Conservation (phyloP, 768 basidiomycete species). For the Russula compacta region DNA sequence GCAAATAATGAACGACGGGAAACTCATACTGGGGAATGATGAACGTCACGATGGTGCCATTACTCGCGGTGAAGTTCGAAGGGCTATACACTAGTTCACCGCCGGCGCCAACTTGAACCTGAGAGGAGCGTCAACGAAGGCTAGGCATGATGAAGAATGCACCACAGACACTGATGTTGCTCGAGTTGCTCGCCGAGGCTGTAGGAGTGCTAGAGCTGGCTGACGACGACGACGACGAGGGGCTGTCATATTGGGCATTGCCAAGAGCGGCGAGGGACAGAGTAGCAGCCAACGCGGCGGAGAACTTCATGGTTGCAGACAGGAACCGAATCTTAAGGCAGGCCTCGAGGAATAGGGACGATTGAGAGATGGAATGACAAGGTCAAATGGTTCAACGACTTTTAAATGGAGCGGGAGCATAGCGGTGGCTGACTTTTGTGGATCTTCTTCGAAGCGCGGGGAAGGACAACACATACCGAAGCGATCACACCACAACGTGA, state of each 20-base stretch:
- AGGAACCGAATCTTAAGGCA: background rate
- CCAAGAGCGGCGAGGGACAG: constrained; percentile 28
- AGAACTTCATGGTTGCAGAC: constrained; percentile 27
- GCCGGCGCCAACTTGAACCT: constrained; percentile 39
- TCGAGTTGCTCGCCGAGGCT: constrained; percentile 20
- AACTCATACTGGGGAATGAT: constrained; percentile 37
- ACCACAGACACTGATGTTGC: constrained; percentile 16
- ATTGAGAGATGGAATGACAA: background rate
- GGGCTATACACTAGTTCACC: constrained; percentile 37
- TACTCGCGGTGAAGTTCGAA: constrained; percentile 36
- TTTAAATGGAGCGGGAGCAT: background rate
- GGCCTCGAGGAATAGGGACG: background rate
- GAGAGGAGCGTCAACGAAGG: background rate
- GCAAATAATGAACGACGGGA: background rate
- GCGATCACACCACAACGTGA: too few relatives aligned
- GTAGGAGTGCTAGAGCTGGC: constrained; percentile 24
- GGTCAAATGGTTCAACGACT: background rate
- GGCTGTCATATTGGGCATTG: constrained; percentile 34
- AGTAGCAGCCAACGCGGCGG: constrained; percentile 21
- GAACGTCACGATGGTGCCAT: constrained; percentile 46
- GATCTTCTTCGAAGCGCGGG: too few relatives aligned
- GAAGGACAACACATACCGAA: too few relatives aligned
- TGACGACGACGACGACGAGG: background rate
- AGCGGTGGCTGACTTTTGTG: too few relatives aligned
- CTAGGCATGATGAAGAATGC: background rate